A percentile compares a stretch with the other conserved stretches of the same genome.
Conservation (phyloP, 768 basidiomycete genomes). For the Scleroderma citrinum region DNA sequence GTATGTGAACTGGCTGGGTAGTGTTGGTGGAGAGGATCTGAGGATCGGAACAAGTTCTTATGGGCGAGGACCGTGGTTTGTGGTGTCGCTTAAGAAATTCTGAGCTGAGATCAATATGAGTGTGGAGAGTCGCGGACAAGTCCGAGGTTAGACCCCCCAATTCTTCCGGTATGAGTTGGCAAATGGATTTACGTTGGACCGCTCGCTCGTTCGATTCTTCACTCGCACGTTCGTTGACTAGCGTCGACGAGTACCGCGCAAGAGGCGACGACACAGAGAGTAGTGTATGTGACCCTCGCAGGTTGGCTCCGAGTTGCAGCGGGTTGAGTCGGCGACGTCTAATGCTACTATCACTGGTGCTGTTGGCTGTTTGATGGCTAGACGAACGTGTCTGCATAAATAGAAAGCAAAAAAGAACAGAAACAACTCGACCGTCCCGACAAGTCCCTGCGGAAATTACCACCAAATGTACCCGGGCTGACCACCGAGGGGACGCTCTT, state of each 20-base stretch:
- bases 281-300: constrained; percentile 4
- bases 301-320: constrained; percentile 3
- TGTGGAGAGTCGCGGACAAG: constrained; percentile 29
- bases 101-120: constrained; percentile 28
- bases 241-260: constrained; percentile 12
- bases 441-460: neutral
- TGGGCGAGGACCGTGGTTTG: constrained; percentile 40
- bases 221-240: constrained; percentile 1
- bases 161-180: constrained; percentile 30
- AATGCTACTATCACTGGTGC: constrained; percentile 14
- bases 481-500: constrained; percentile 7
- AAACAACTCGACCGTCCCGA: constrained; percentile 4
- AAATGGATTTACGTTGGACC: constrained; percentile 16
- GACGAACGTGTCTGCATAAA: constrained; percentile 34
- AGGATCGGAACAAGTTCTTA: constrained; percentile 45
- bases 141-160: constrained; percentile 21
- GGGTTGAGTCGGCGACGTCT: constrained; percentile 13
- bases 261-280: constrained; percentile 18
- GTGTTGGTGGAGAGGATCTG: constrained; percentile 59
- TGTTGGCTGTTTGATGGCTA: constrained; percentile 11
- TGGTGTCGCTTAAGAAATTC: constrained; percentile 60
- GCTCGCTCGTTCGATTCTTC: constrained; percentile 7
- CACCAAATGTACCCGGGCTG: neutral
- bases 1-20: constrained; percentile 52
- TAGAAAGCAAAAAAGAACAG: neutral